A percentile compares a stretch with the other conserved stretches of the same genome.
Conservation (phyloP, 495 filamentous ascomycete species). For the Podospora pseudocomata region DNA sequence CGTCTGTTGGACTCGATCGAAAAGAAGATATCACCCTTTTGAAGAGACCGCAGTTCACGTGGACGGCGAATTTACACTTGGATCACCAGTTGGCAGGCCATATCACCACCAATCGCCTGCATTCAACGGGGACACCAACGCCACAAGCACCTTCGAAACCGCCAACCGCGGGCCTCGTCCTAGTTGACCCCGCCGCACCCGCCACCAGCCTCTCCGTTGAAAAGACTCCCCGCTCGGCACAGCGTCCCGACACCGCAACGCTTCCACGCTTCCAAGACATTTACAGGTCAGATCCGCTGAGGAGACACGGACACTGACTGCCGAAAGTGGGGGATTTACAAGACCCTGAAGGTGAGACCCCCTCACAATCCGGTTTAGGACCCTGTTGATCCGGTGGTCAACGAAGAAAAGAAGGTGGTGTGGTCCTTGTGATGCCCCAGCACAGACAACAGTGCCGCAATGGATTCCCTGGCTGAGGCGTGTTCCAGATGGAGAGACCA, state of each 20-base stretch:
- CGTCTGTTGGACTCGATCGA: background rate
- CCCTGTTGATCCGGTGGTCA: background rate
- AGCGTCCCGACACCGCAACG: slow-evolving; percentile 12
- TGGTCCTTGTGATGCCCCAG: background rate
- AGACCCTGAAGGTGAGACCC: slow-evolving; percentile 12
- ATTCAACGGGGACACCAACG: slow-evolving; percentile 10
- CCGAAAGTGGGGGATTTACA: background rate
- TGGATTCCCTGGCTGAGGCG: background rate
- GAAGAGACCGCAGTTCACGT: slow-evolving; percentile 22
- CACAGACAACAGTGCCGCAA: background rate
- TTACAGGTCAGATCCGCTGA: background rate
- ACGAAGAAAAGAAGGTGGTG: background rate
- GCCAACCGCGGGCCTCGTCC: slow-evolving; percentile 15
- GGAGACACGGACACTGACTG: background rate
- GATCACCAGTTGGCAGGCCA: slow-evolving; percentile 22
- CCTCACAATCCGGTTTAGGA: background rate
- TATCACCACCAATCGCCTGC: slow-evolving; percentile 19
- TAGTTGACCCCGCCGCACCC: slow-evolving; percentile 15
- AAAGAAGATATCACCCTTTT: slow-evolving; percentile 1
- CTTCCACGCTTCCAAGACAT: background rate
- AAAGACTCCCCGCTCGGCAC: slow-evolving; percentile 14
- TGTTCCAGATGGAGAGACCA: background rate
- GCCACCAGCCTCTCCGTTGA: slow-evolving; percentile 17
- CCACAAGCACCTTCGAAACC: slow-evolving; percentile 8
- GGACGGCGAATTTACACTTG: slow-evolving; percentile 25